These are phyloP conservation scores for Papilionanthe hybrid DNA, from an alignment of 116 monocot genomes.

Conservation along the genomic window DNA sequence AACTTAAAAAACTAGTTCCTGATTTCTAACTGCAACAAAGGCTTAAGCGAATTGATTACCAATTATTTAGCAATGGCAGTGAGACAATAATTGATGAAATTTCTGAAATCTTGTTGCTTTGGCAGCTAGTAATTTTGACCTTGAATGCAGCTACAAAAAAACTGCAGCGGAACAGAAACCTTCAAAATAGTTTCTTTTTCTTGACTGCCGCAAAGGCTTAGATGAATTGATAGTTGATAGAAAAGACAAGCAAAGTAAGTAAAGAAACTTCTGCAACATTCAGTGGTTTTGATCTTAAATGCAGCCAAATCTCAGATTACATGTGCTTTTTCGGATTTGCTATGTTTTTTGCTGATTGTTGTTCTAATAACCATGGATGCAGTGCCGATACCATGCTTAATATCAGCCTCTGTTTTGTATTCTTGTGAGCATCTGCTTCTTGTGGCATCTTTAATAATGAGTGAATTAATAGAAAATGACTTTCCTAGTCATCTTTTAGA, in stretches of 20 bases:
- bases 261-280: no score
- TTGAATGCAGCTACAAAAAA: not conserved
- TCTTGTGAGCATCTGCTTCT: not conserved
- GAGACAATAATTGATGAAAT: not conserved
- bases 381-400: not conserved
- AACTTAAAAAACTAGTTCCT: not conserved
- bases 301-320: no score
- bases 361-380: not conserved
- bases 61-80: not conserved
- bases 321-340: not conserved
- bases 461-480: not conserved
- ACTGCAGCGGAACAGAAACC: not conserved
- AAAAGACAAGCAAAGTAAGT: no score
- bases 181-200: no score
- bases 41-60: not conserved
- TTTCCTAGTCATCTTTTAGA: not conserved
- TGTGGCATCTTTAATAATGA: not conserved
- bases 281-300: no score
- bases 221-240: no score
- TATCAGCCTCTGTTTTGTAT: not conserved
- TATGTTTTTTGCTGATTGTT: not conserved
- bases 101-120: not conserved
- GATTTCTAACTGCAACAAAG: not conserved
- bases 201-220: no score
- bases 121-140: not conserved